Base-by-base conservation (phyloP, 2,329 filamentous ascomycete species). In the Stylonectria norvegica region DNA sequence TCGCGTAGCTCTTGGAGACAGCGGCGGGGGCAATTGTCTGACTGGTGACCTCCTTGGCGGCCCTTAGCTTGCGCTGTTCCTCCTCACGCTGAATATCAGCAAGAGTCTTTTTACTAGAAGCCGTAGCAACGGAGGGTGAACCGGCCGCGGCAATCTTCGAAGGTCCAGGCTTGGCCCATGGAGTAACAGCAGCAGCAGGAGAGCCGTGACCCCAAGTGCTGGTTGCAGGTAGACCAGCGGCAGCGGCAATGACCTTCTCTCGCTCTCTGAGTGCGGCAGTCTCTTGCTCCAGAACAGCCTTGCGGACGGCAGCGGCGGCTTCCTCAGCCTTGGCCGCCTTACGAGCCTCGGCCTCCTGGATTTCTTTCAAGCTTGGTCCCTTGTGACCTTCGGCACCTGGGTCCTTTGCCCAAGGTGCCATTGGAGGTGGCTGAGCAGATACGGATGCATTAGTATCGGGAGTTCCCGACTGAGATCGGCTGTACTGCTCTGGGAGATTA, bases 1-100 rank as follows among this genome's bases (percentile, higher is more conserved):
- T 93, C 15, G 93, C 91, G 64, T 97, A 97, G 40, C 91, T 86
- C 72, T 97, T 97, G 27, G 86, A 85, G 8, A 73, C 63, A 29
- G 73, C 64, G 14, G 71, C 62, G 16, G 73, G 67, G 9, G 72
- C 63, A 18, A 64, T 69, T 17, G 71, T 65, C 53, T 79, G 78
- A 4, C 65, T 63, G 3, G 73, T 66, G 5, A 64, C 55, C 34
- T 79, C 72, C 50, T 67, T 71, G 2, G 81, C 78, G 2, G 81
- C 78, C 62, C 85, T 88, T 56, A 85, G 83, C 75, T 98, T 98
- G 50, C 61, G 61, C 16, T 55, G 49, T 61, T 97, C 93, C 60
- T 98, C 93, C 67, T 98, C 93, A 48, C 90, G 90, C 63, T 97
- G 93, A 43, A 98, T 97, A 53, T 97, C 91, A 17, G 89, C 88